Evolutionary conservation across 345 rosid genomes (phyloP), one percentile per base, ranked within the genome.

Genomic region (Anacardium occidentale): DNA sequence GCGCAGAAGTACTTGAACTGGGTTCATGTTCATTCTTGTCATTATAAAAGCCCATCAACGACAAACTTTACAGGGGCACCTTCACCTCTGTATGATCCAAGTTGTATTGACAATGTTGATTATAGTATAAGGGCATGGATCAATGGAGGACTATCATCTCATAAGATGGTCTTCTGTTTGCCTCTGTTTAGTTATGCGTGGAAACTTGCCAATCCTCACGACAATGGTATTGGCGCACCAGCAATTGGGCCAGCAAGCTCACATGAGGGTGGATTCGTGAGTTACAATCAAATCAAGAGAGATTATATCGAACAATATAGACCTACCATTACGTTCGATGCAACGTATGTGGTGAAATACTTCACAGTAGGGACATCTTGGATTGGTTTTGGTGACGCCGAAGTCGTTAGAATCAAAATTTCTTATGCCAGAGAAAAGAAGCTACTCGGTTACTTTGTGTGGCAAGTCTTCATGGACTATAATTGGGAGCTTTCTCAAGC

Each of bases 361-460:
- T 80, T 59, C 74, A 54, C 45, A 1, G 13, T 32, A 37, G 77
- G 80, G 24, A 54, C 51, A 10, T 4, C 0, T 25, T 85, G 91
- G 91, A 68, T 87, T 48, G 81, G 75, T 73, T 87, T 78, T 57
- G 87, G 83, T 48, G 86, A 72, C 52, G 79, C 72, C 15, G 83
- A 81, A 47, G 78, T 75, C 22, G 51, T 85, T 12, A 71, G 48
- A 73, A 58, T 74, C 14, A 85, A 85, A 70, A 74, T 80, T 69
- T 63, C 75, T 22, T 87, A 85, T 64, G 81, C 85, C 42, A 78
- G 62, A 80, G 70, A 47, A 1, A 82, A 80, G 42, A 70, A 70
- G 9, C 77, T 87, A 5, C 76, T 50, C 34, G 91, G 89, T 56
- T 87, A 82, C 66, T 48, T 0, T 24, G 84, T 68, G 1, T 88